phyloP scores from a whole-genome alignment of 1,284 basidiomycete genomes.

The Coniferiporia sulphurascens region DNA sequence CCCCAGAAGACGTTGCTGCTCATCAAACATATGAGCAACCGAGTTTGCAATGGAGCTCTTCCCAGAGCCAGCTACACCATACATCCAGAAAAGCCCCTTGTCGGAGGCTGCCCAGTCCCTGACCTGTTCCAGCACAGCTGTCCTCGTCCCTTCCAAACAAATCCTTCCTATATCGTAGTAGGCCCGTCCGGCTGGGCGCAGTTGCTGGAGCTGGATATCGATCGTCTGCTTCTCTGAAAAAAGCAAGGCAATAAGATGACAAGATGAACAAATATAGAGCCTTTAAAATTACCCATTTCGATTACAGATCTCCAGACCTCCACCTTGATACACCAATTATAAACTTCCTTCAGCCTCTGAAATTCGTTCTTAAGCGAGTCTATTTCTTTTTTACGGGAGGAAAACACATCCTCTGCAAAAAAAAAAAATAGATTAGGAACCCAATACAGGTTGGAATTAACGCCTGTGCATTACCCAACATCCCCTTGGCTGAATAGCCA shows the following conservation, averaged over 20 bases:
- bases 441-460: not conserved
- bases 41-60: conserved; percentile 31
- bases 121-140: not conserved
- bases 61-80: conserved; percentile 19
- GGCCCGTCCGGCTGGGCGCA: not conserved
- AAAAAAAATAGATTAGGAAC: not conserved
- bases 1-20: conserved; percentile 27
- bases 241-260: not conserved
- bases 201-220: not conserved
- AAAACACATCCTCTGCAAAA: not conserved
- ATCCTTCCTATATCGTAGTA: not conserved
- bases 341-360: not conserved
- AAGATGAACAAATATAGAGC: not conserved
- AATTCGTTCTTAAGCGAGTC: not conserved
- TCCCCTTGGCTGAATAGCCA: not conserved
- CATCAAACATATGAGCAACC: conserved; percentile 26
- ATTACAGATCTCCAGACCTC: not conserved
- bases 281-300: not conserved
- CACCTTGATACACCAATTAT: not conserved
- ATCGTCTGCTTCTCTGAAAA: not conserved
- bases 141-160: conserved; percentile 6
- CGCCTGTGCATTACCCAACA: not conserved
- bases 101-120: not conserved
- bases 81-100: conserved; percentile 29
- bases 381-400: not conserved